phyloP scores from a whole-genome alignment of 352 stramenopile species.

The Phytophthora tubulina region DNA sequence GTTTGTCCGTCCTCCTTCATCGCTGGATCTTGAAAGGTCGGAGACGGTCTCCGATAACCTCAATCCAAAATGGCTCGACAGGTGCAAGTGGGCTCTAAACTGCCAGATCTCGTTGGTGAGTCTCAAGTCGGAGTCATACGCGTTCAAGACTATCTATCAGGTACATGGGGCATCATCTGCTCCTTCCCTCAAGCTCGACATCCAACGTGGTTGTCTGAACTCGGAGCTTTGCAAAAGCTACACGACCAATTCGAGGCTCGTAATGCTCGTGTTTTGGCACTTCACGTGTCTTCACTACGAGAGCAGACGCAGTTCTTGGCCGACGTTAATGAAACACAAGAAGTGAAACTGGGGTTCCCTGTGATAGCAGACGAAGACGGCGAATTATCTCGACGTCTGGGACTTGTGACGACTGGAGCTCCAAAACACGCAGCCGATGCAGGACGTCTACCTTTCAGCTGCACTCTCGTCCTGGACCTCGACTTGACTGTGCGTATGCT shows the following conservation, averaged over 20 bases:
- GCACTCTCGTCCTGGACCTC: conserved; percentile 76
- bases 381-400: conserved; percentile 69
- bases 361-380: conserved; percentile 74
- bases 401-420: conserved; percentile 53
- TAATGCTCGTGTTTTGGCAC: conserved; percentile 69
- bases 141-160: conserved; percentile 79
- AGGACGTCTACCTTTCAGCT: conserved; percentile 69
- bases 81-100: conserved; percentile 74
- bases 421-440: conserved; percentile 62
- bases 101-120: conserved; percentile 76
- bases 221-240: conserved; percentile 85
- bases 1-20: conserved; percentile 5
- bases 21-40: conserved; percentile 39
- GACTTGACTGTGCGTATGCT: conserved; percentile 76
- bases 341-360: conserved; percentile 80
- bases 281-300: conserved; percentile 34
- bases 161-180: conserved; percentile 71
- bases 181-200: conserved; percentile 80
- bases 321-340: conserved; percentile 86
- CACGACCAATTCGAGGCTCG: conserved; percentile 82
- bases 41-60: conserved; percentile 13
- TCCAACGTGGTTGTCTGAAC: conserved; percentile 81
- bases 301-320: conserved; percentile 66
- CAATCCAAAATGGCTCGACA: conserved; percentile 42
- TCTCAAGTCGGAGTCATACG: conserved; percentile 78